Evolutionary conservation across 768 basidiomycete genomes (phyloP), one percentile per base, ranked within the genome.

Genomic region (Lentinula sp.): DNA sequence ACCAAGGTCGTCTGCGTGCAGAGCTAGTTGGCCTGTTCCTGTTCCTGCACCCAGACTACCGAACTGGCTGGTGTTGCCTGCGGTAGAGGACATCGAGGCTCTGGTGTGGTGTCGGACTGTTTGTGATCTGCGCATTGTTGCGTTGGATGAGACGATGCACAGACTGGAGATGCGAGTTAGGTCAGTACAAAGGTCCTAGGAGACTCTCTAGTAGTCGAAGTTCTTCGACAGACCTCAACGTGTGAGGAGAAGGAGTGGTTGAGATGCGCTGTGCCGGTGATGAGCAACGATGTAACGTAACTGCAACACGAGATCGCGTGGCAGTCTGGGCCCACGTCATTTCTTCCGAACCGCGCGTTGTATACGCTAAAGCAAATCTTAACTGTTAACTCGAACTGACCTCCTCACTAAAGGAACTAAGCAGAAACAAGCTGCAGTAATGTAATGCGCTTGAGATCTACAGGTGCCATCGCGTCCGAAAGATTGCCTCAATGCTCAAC

Each of bases 81-180:
- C 34, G 4, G 50, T 16, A 49, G 48, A 51, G 16, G 50, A 51
- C 39, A 56, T 28, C 10, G 85, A 85, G 1, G 84, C 76, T 5
- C 85, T 68, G 11, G 73, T 71, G 65, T 86, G 75, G 66, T 84
- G 76, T 62, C 86, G 80, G 34, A 83, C 78, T 65, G 82, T 86
- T 66, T 89, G 87, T 21, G 85, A 78, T 39, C 86, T 84, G 52
- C 85, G 84, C 85, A 49, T 59, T 16, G 16, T 28, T 57, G 23
- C 15, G 18, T 28, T n/a, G 37, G 11, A 42, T 40, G 5, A 35
- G 16, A 28, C 28, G 28, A 28, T 28, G 28, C 28, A 28, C 28
- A 0, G 28, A 28, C 28, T 28, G 3, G 28, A 28, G 28, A 28
- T 28, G 28, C 2, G 28, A 28, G 2, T 28, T 28, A 28, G 28